Conservation (phyloP, 2,329 filamentous ascomycete genomes). For the Plectosphaerella plurivora region DNA sequence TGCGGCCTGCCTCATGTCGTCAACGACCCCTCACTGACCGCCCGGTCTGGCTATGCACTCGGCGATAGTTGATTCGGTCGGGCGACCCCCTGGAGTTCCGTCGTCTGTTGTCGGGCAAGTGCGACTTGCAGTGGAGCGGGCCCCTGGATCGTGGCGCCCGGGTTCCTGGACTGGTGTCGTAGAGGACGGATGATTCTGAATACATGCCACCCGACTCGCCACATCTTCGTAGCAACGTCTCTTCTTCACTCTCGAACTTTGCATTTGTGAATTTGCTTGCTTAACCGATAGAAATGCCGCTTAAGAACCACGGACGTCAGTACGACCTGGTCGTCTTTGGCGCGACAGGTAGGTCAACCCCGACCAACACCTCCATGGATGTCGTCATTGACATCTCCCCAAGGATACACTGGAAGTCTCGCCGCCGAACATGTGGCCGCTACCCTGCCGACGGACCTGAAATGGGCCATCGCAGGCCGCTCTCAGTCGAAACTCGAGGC, state of each 20-base stretch:
- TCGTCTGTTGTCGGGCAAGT: too few species aligned
- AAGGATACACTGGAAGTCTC: slow-evolving; percentile 79
- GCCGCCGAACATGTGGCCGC: slow-evolving; percentile 71
- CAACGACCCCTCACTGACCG: too few species aligned
- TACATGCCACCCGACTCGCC: too few species aligned
- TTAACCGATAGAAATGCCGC: slow-evolving; percentile 30
- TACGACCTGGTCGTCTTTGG: slow-evolving; percentile 57
- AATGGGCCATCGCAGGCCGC: slow-evolving; percentile 84
- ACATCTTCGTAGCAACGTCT: neutral
- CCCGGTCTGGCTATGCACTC: too few species aligned
- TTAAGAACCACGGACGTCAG: slow-evolving; percentile 45
- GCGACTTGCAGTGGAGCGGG: too few species aligned
- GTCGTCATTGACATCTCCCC: neutral
- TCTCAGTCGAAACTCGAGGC: slow-evolving; percentile 70
- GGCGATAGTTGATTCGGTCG: too few species aligned
- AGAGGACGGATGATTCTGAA: too few species aligned
- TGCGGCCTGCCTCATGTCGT: too few species aligned
- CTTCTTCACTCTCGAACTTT: neutral
- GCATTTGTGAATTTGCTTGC: neutral
- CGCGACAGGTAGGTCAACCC: slow-evolving; percentile 42
- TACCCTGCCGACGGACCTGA: slow-evolving; percentile 68
- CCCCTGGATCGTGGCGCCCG: too few species aligned
- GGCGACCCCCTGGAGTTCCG: too few species aligned
- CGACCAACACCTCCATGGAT: neutral
- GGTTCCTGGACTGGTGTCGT: too few species aligned